Conservation (phyloP, 768 basidiomycete genomes). For the Pisolithus marmoratus region DNA sequence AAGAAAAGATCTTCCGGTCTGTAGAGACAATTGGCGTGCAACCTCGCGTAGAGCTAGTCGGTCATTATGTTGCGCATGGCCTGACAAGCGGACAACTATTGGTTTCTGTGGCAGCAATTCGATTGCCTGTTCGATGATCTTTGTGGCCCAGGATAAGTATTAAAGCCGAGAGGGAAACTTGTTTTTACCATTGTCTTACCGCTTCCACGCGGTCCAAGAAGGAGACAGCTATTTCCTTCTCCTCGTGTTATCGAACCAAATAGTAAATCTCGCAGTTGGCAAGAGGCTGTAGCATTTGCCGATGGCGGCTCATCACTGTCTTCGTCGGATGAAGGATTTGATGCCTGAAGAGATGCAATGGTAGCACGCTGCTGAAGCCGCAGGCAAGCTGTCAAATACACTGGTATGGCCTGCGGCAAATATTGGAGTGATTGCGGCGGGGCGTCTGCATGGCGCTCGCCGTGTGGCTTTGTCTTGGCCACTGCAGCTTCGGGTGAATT, state of each 20-base stretch:
- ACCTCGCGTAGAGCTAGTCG: constrained; percentile 90
- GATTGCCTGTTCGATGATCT: constrained; percentile 63
- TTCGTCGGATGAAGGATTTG: constrained; percentile 15
- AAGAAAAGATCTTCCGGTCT: constrained; percentile 62
- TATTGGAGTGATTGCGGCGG: constrained; percentile 11
- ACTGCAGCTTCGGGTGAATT: too few relatives aligned
- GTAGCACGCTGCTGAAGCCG: constrained; percentile 54
- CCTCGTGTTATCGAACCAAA: constrained; percentile 69
- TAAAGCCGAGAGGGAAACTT: constrained; percentile 1
- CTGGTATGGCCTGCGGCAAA: constrained; percentile 29
- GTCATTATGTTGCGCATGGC: constrained; percentile 81
- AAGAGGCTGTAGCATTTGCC: constrained; percentile 47
- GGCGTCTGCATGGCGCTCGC: not conserved
- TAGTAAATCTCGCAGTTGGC: constrained; percentile 60
- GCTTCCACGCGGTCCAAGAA: constrained; percentile 80
- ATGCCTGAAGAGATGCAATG: constrained; percentile 38
- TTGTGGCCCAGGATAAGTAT: constrained; percentile 3
- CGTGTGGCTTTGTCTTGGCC: too few relatives aligned
- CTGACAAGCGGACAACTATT: constrained; percentile 78
- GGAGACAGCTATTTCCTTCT: constrained; percentile 90
- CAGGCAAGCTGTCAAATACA: constrained; percentile 41
- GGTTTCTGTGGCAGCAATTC: constrained; percentile 41
- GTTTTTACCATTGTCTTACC: constrained; percentile 73
- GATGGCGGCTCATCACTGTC: constrained; percentile 31
- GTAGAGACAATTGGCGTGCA: constrained; percentile 72